A percentile compares a stretch with the other conserved stretches of the same genome.
Conservation (phyloP, 108 stramenopile genomes). For the Cyclotella cryptica region DNA sequence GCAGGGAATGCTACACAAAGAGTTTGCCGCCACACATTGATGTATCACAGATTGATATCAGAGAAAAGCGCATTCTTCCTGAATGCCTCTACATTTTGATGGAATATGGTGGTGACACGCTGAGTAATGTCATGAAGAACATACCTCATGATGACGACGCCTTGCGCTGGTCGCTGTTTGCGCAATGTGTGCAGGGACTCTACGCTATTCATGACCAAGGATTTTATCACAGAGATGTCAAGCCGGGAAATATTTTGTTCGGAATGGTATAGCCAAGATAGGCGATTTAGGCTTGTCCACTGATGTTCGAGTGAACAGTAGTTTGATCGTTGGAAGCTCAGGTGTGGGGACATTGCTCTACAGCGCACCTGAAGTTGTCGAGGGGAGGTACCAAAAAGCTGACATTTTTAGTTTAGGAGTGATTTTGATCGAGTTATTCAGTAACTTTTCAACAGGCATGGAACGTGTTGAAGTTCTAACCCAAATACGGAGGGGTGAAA, state of each 20-base stretch:
- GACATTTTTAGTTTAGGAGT: constrained; percentile 63
- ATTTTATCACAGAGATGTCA: constrained; percentile 46
- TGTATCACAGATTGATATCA: constrained; percentile 39
- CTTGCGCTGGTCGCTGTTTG: constrained; percentile 24
- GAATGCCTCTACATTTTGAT: constrained; percentile 54
- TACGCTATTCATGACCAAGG: constrained; percentile 15
- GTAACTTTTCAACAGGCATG: constrained; percentile 51
- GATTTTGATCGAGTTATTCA: constrained; percentile 54
- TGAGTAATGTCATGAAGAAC: constrained; percentile 25
- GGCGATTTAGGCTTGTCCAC: constrained; percentile 56
- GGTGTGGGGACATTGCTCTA: constrained; percentile 60
- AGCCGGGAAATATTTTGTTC: constrained; percentile 53
- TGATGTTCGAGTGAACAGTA: not conserved
- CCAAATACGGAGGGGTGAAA: constrained; percentile 15
- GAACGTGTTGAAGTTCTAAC: constrained; percentile 39
- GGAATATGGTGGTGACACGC: constrained; percentile 51
- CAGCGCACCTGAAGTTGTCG: constrained; percentile 59
- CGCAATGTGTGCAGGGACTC: constrained; percentile 45
- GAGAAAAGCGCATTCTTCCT: constrained; percentile 33
- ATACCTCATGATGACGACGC: constrained; percentile 11
- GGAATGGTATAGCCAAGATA: constrained; percentile 44
- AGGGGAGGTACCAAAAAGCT: constrained; percentile 49
- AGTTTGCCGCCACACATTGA: constrained; percentile 48
- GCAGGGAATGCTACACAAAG: constrained; percentile 52
- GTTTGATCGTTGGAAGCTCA: not conserved